Percentiles rank a stretch among this genome's conserved stretches.
Conservation (phyloP, 1,284 basidiomycete species). For the Fomitopsis palustris region DNA sequence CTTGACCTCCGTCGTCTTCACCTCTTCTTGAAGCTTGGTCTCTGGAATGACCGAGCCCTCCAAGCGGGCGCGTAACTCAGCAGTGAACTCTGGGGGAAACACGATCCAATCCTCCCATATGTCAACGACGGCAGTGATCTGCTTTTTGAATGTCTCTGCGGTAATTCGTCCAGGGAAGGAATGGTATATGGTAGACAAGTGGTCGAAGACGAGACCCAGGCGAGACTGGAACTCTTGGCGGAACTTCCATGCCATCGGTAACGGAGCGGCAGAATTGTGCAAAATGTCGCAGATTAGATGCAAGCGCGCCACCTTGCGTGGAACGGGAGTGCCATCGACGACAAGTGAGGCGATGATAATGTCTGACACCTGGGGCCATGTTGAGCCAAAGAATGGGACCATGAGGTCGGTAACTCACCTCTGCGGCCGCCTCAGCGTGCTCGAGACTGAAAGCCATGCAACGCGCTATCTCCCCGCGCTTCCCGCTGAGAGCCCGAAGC, state of each 20-base stretch:
- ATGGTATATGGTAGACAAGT: conserved; percentile 88
- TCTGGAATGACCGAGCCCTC: conserved; percentile 51
- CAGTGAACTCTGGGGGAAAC: conserved; percentile 80
- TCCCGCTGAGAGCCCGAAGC: conserved; percentile 82
- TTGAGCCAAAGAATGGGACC: conserved; percentile 5
- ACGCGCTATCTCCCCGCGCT: conserved; percentile 86
- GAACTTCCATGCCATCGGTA: conserved; percentile 93
- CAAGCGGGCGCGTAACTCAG: conserved; percentile 66
- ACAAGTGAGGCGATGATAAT: conserved; percentile 82
- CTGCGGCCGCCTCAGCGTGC: conserved; percentile 90
- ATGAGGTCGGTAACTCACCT: conserved; percentile 47
- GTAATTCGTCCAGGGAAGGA: conserved; percentile 91
- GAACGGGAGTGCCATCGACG: conserved; percentile 87
- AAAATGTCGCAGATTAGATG: conserved; percentile 97
- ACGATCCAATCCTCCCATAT: conserved; percentile 98
- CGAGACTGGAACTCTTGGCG: conserved; percentile 87
- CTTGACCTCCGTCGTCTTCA: conserved; percentile 25
- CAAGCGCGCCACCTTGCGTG: conserved; percentile 92
- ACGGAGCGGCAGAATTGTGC: conserved; percentile 88
- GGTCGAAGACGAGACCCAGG: conserved; percentile 88
- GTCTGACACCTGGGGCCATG: conserved; percentile 65
- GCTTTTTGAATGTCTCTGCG: conserved; percentile 90
- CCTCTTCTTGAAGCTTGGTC: conserved; percentile 30
- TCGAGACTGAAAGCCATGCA: conserved; percentile 96
- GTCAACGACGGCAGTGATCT: conserved; percentile 81